Conservation (phyloP, 805 yeast genomes). For the Kodamaea kakaduensis region DNA sequence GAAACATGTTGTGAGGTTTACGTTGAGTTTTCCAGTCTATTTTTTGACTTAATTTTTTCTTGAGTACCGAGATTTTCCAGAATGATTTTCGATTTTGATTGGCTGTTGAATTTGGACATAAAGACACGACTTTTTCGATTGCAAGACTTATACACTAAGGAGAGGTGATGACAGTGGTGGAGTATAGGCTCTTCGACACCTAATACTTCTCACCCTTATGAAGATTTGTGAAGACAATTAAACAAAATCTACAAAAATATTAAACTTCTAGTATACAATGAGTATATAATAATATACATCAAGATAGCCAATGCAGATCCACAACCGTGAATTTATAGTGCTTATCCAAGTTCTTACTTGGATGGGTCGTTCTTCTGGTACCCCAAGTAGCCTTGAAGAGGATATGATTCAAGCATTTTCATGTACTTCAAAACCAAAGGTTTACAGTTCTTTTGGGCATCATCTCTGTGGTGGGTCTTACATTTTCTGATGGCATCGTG, state of each 20-base stretch:
- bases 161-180: neutral
- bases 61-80: conserved; percentile 8
- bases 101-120: conserved; percentile 4
- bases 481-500: conserved; percentile 77
- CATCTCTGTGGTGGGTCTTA: conserved; percentile 53
- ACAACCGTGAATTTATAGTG: neutral
- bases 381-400: conserved; percentile 72
- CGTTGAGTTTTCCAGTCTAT: conserved; percentile 5
- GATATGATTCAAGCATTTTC: conserved; percentile 68
- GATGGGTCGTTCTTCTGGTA: conserved; percentile 87
- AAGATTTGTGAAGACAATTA: too few species aligned
- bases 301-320: conserved; percentile 7
- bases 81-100: conserved; percentile 7
- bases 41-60: conserved; percentile 6
- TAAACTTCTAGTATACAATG: conserved; percentile 8
- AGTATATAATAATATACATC: conserved; percentile 3
- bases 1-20: conserved; percentile 39
- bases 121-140: conserved; percentile 6
- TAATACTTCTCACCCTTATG: too few species aligned
- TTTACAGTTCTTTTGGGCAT: conserved; percentile 68
- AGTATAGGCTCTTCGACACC: neutral
- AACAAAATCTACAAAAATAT: too few species aligned
- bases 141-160: neutral
- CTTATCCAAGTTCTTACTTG: conserved; percentile 36
- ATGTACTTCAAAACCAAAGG: conserved; percentile 73